Percentiles rank a stretch among this genome's conserved stretches.
Evolutionary conservation across 2,329 filamentous ascomycete genomes (phyloP).

Genomic region (Aspergillus floridensis): DNA sequence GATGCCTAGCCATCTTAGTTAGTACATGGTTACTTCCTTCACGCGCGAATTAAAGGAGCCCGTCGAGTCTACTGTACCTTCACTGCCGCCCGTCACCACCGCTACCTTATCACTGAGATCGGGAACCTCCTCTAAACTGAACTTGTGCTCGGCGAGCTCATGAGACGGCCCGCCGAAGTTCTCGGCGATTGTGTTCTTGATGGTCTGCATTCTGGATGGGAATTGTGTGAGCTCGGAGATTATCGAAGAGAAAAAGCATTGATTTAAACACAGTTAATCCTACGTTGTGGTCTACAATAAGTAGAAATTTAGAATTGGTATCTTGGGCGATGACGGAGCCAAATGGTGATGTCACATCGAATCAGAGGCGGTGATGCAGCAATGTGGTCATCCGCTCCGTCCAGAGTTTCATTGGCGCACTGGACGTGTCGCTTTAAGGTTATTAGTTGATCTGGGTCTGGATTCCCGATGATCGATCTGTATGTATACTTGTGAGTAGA

Average conservation of each 20-base stretch:
- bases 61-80: neutral
- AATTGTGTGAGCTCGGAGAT: too few relatives aligned
- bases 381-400: conserved; percentile 2
- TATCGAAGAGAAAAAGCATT: too few relatives aligned
- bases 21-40: neutral
- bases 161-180: conserved; percentile 4
- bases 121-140: neutral
- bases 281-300: neutral
- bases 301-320: neutral
- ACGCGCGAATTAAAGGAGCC: too few relatives aligned
- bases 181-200: conserved; percentile 1
- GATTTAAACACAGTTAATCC: neutral
- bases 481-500: too few relatives aligned
- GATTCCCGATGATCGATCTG: neutral
- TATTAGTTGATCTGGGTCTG: neutral
- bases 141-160: neutral
- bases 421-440: neutral
- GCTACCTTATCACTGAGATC: conserved; percentile 1
- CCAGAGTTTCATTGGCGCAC: neutral
- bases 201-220: neutral
- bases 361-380: neutral
- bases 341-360: neutral
- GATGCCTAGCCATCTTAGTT: neutral
- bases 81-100: neutral
- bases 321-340: neutral